Percentiles rank a stretch among this genome's conserved stretches.
phyloP scores from a whole-genome alignment of 1,284 basidiomycete genomes.

The Irpex rosettiformis region DNA sequence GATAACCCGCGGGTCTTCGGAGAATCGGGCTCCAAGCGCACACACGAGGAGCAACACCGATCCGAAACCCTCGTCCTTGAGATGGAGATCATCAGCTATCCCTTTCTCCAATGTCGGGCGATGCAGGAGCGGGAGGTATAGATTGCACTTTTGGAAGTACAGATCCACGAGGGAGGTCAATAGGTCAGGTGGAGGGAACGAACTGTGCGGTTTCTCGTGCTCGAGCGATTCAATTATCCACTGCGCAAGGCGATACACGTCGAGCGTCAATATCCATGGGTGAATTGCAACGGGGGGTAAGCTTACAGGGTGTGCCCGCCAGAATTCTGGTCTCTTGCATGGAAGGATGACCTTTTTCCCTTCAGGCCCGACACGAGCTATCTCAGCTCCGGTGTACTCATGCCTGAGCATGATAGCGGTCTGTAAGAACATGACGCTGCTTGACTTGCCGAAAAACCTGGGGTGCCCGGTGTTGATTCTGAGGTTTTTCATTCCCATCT shows the following conservation, averaged over 20 bases:
- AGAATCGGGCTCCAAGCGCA: slow-evolving; percentile 68
- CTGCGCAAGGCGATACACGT: slow-evolving; percentile 12
- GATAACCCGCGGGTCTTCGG: slow-evolving; percentile 65
- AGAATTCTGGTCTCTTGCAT: slow-evolving; percentile 23
- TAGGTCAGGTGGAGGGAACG: slow-evolving; percentile 64
- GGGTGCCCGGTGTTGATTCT: slow-evolving; percentile 30
- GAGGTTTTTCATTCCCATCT: slow-evolving; percentile 25
- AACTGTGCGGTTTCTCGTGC: slow-evolving; percentile 29
- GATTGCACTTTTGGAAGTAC: slow-evolving; percentile 67
- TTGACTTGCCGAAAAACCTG: slow-evolving; percentile 53
- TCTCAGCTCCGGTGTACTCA: slow-evolving; percentile 31
- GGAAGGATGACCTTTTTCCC: slow-evolving; percentile 19
- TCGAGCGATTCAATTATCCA: slow-evolving; percentile 32
- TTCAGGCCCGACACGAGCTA: slow-evolving; percentile 16
- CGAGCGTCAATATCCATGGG: not conserved
- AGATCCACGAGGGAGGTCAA: slow-evolving; percentile 57
- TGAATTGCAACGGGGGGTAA: not conserved
- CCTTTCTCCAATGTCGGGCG: slow-evolving; percentile 69
- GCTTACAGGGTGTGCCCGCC: slow-evolving; percentile 29
- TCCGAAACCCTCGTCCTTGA: slow-evolving; percentile 59
- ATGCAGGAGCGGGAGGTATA: slow-evolving; percentile 72
- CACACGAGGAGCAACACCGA: slow-evolving; percentile 72
- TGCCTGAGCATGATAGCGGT: slow-evolving; percentile 50
- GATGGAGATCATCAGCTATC: slow-evolving; percentile 55
- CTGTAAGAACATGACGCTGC: slow-evolving; percentile 46